Base-by-base conservation (phyloP, 1,284 basidiomycete genomes). In the Anthracocystis setariae region DNA sequence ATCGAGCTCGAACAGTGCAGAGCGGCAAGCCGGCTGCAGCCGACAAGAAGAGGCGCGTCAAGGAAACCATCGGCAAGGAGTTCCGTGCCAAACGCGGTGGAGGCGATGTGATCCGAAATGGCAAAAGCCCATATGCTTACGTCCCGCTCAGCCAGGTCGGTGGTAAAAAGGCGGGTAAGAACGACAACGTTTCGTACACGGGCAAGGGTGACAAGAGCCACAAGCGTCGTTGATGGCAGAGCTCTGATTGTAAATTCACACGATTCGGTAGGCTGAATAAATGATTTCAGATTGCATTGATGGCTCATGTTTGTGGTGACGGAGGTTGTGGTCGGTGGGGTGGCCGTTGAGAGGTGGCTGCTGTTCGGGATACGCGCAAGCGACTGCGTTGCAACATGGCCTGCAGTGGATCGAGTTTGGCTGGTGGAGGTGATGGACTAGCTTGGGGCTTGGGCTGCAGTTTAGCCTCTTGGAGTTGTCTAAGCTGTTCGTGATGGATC, bases 61-160 rank as follows among this genome's bases (percentile, higher is more conserved):
- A 76, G 68, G 68, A 78, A 51, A 50, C 55, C 13, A 73, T 82
- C 33, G 81, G 81, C 18, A 62, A 66, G 39, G 77, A 78, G 67
- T 82, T 81, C 68, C 56, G 67, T 17, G 74, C 79, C 23, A 73
- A 72, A 43, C 61, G 71, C 21, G 81, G 77, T 24, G 64, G 73
- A 27, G 81, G 81, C 20, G 81, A 82, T 47, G 87, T 97, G 82
- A 95, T 92, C 84, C 87, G 89, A 23, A 90, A 90, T 37, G 85
- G 92, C 48, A 85, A 86, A 48, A 93, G 94, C 79, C 96, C 96
- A 1, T 98, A 93, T 83, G 93, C 93, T 18, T 99, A 98, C 83
- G 79, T 82, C 8, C 78, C 80, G 25, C 65, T 82, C 33, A 66
- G 68, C 33, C 60, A 77, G 43, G 74, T 82, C 1, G 68, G 73